These are phyloP conservation scores for Penicillium verhagenii DNA, from an alignment of 495 filamentous ascomycete species.

Conservation along the genomic window DNA sequence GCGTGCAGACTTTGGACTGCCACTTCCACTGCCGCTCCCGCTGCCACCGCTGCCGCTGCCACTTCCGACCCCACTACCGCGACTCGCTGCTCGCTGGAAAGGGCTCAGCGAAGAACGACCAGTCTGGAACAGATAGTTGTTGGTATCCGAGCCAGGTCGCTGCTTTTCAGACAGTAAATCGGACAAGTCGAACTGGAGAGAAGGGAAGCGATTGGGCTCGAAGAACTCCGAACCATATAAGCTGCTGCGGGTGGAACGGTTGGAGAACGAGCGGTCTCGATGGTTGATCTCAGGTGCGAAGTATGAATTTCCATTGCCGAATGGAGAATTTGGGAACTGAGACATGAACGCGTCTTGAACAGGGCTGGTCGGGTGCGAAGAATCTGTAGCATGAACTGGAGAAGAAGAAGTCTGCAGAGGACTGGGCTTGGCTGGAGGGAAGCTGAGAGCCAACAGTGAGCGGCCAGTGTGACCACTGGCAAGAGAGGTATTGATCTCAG, in stretches of 20 bases:
- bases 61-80: slow-evolving; percentile 47
- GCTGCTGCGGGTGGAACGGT: slow-evolving; percentile 45
- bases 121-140: slow-evolving; percentile 27
- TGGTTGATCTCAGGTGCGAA: slow-evolving; percentile 35
- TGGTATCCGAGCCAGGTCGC: slow-evolving; percentile 35
- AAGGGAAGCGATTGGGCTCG: slow-evolving; percentile 33
- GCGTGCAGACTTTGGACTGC: slow-evolving; percentile 44
- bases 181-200: slow-evolving; percentile 37
- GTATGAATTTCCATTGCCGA: slow-evolving; percentile 30
- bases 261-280: slow-evolving; percentile 49
- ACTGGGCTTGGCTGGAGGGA: slow-evolving; percentile 39
- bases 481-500: slow-evolving; percentile 29
- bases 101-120: slow-evolving; percentile 38
- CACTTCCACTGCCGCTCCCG: slow-evolving; percentile 42
- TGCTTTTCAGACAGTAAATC: slow-evolving; percentile 35
- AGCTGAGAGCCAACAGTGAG: slow-evolving; percentile 41
- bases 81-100: slow-evolving; percentile 44
- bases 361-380: slow-evolving; percentile 44
- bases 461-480: slow-evolving; percentile 34
- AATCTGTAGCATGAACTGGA: slow-evolving; percentile 29
- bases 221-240: slow-evolving; percentile 42
- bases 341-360: slow-evolving; percentile 35
- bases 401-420: slow-evolving; percentile 43
- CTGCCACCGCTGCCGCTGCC: slow-evolving; percentile 45
- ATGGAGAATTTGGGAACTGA: slow-evolving; percentile 39